Conservation (phyloP, 2,329 filamentous ascomycete genomes). For the Colletotrichum sp. region DNA sequence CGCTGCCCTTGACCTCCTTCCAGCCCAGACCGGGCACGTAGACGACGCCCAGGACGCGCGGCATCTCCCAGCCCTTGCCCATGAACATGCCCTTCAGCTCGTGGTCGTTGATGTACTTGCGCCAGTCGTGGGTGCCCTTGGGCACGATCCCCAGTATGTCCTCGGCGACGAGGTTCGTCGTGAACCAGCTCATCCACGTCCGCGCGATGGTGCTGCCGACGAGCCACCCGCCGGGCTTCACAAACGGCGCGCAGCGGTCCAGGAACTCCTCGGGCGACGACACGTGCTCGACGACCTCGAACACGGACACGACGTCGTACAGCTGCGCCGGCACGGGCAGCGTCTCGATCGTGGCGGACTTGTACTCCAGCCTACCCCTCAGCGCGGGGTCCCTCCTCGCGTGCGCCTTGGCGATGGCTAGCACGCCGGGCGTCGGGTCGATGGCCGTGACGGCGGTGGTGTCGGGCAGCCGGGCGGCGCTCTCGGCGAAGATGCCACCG, state of each 20-base stretch:
- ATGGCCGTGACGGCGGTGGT: constrained; percentile 74
- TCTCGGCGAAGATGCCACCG: constrained; percentile 95
- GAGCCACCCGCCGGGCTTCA: constrained; percentile 92
- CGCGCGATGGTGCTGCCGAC: constrained; percentile 91
- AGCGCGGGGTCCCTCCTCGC: constrained; percentile 76
- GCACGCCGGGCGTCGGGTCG: constrained; percentile 76
- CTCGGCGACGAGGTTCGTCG: constrained; percentile 92
- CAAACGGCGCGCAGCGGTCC: constrained; percentile 71
- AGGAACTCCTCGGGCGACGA: constrained; percentile 78
- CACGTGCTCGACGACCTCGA: constrained; percentile 96
- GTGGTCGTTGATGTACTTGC: constrained; percentile 88
- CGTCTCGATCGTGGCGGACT: constrained; percentile 78
- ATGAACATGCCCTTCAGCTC: constrained; percentile 70
- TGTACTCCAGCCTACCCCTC: constrained; percentile 68
- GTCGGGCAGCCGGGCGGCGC: constrained; percentile 70
- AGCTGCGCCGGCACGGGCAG: constrained; percentile 49
- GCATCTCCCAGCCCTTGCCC: constrained; percentile 62
- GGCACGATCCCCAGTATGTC: constrained; percentile 88
- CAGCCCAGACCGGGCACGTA: constrained; percentile 92
- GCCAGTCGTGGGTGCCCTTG: constrained; percentile 93
- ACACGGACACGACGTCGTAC: constrained; percentile 85
- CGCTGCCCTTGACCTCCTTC: constrained; percentile 81
- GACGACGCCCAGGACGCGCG: constrained; percentile 77
- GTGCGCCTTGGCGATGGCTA: constrained; percentile 78
- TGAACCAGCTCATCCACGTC: constrained; percentile 87